Conservation (phyloP, 345 rosid genomes). For the Garcia nutans region DNA sequence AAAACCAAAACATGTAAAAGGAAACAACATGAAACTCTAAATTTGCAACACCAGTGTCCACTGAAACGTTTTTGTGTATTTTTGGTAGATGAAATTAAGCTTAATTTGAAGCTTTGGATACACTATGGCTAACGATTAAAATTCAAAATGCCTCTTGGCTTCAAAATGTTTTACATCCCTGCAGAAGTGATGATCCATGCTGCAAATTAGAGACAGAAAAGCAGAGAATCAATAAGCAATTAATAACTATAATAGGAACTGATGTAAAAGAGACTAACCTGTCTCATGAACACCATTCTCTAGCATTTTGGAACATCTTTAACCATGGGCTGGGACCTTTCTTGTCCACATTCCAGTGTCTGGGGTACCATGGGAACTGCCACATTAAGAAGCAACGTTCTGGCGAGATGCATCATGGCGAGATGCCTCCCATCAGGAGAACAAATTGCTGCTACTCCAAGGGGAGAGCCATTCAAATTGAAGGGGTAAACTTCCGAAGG, state of each 20-base stretch:
- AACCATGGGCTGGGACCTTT: constrained; percentile 95
- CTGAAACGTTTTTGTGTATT: background rate
- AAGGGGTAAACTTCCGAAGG: constrained; percentile 83
- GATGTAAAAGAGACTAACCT: background rate
- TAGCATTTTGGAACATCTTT: constrained; percentile 90
- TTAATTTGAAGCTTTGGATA: too few relatives aligned
- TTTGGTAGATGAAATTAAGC: too few relatives aligned
- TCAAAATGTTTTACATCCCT: background rate
- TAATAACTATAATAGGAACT: background rate
- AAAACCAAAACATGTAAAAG: background rate
- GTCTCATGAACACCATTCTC: constrained; percentile 70
- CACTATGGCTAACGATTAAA: too few relatives aligned
- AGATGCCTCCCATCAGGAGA: constrained; percentile 95
- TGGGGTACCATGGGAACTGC: constrained; percentile 97
- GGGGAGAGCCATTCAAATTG: constrained; percentile 89
- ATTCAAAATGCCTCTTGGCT: background rate
- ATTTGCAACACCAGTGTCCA: background rate
- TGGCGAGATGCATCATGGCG: constrained; percentile 99
- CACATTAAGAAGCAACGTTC: constrained; percentile 99
- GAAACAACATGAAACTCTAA: constrained; percentile 1
- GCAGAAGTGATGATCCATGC: background rate
- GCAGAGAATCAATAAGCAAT: background rate
- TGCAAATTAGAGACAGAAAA: background rate
- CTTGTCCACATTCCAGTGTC: constrained; percentile 74
- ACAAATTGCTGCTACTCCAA: constrained; percentile 91